Evolutionary conservation across 768 basidiomycete species (phyloP).

Genomic region (Lyophyllum shimeji): DNA sequence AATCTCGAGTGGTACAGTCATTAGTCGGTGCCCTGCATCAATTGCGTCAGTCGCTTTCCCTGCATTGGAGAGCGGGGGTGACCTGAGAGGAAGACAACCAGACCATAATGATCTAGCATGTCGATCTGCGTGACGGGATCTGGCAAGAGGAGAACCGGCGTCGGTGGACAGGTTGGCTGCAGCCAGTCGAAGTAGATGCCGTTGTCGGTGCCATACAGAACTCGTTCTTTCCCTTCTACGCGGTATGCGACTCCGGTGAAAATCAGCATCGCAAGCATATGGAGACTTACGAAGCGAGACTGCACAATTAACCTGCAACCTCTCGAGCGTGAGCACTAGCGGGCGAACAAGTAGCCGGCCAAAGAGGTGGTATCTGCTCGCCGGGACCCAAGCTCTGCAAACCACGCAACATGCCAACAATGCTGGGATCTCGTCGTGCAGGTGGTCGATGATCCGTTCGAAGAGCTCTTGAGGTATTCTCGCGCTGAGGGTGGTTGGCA

Average conservation of each 20-base stretch:
- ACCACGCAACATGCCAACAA: constrained; percentile 22
- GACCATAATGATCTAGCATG: constrained; percentile 70
- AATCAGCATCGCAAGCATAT: neutral
- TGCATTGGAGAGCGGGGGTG: constrained; percentile 2
- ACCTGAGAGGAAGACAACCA: constrained; percentile 77
- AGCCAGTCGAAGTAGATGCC: constrained; percentile 12
- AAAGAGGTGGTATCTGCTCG: constrained; percentile 15
- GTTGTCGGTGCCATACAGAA: constrained; percentile 15
- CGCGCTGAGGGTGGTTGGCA: constrained; percentile 4
- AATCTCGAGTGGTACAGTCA: constrained; percentile 7
- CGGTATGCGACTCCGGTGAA: neutral
- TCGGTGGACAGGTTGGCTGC: constrained; percentile 2
- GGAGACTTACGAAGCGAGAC: constrained; percentile 8
- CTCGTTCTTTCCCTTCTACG: neutral
- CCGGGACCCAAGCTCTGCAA: constrained; percentile 23
- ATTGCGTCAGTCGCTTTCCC: neutral
- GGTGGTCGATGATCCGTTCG: constrained; percentile 14
- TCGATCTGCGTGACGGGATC: constrained; percentile 66
- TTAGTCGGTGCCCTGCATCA: constrained; percentile 9
- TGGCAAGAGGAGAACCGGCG: constrained; percentile 3
- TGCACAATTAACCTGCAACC: constrained; percentile 7
- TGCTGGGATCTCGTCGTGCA: constrained; percentile 9
- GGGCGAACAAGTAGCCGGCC: constrained; percentile 9
- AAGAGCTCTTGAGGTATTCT: constrained; percentile 18
- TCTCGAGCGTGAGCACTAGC: neutral